Conservation (phyloP, 75 land plant genomes). For the Cunninghamia lanceolata region DNA sequence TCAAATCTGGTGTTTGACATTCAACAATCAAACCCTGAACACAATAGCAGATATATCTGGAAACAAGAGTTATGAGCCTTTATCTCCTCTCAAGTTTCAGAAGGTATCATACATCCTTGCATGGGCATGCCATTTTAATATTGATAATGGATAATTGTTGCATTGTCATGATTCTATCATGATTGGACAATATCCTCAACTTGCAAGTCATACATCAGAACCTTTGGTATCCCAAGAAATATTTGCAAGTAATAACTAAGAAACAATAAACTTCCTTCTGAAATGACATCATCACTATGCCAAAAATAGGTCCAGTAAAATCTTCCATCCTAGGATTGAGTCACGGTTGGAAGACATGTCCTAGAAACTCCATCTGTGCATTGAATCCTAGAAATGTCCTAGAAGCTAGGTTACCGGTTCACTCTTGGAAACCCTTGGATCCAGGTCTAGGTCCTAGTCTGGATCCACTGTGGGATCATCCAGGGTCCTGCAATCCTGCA, state of each 20-base stretch:
- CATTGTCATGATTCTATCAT: neutral
- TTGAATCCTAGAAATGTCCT: too few relatives aligned
- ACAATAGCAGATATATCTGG: neutral
- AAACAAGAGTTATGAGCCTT: neutral
- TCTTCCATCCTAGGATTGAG: too few relatives aligned
- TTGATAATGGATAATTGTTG: neutral
- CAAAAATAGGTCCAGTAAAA: neutral
- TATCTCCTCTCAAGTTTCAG: neutral
- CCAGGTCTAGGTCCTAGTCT: too few relatives aligned
- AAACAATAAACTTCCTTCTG: neutral
- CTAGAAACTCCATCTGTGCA: too few relatives aligned
- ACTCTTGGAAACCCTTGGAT: too few relatives aligned
- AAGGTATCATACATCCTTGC: too few relatives aligned
- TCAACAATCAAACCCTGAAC: neutral
- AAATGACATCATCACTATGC: neutral
- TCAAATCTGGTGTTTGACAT: neutral
- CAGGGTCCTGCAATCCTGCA: too few relatives aligned
- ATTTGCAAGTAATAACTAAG: too few relatives aligned
- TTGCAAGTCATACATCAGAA: neutral
- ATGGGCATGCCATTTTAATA: neutral
- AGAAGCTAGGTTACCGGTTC: too few relatives aligned
- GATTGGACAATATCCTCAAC: neutral
- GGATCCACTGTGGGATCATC: too few relatives aligned
- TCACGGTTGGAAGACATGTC: too few relatives aligned
- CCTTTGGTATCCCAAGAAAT: too few relatives aligned